phyloP scores from a whole-genome alignment of 768 basidiomycete genomes.

The Serpula lacrymans region DNA sequence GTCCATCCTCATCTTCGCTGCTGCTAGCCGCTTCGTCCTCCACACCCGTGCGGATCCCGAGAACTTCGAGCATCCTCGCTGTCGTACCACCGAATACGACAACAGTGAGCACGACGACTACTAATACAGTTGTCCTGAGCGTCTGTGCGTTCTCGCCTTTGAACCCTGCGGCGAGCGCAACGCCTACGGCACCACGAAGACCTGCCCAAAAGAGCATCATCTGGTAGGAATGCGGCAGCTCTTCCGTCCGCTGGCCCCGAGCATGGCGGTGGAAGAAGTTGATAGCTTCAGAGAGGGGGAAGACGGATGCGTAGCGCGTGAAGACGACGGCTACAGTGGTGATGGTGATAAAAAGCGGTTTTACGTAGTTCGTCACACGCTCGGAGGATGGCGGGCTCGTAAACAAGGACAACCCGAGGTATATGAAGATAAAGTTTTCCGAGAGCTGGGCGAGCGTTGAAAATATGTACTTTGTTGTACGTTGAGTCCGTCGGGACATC shows the following conservation, averaged over 20 bases:
- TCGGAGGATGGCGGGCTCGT: conserved; percentile 78
- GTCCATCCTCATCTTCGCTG: conserved; percentile 47
- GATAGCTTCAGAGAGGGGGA: conserved; percentile 92
- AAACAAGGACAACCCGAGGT: conserved; percentile 96
- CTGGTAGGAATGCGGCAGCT: conserved; percentile 95
- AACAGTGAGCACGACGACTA: conserved; percentile 94
- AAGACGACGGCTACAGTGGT: conserved; percentile 90
- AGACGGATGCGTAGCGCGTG: conserved; percentile 93
- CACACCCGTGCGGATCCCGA: conserved; percentile 94
- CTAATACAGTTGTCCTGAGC: conserved; percentile 88
- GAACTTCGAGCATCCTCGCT: conserved; percentile 90
- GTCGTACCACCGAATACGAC: conserved; percentile 97
- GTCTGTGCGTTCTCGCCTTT: conserved; percentile 90
- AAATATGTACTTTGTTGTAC: conserved; percentile 94
- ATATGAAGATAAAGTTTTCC: conserved; percentile 99
- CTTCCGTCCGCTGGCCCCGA: conserved; percentile 83
- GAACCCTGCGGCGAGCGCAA: conserved; percentile 95
- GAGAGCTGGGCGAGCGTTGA: conserved; percentile 89
- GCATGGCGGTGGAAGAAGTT: conserved; percentile 87
- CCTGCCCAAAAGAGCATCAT: conserved; percentile 99
- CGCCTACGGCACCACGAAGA: conserved; percentile 93
- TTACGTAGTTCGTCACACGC: conserved; percentile 80
- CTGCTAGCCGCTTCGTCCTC: conserved; percentile 81
- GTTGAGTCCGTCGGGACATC: conserved; percentile 93
- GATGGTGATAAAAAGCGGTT: conserved; percentile 92